phyloP scores from a whole-genome alignment of 2,329 filamentous ascomycete genomes.

The Acephala macrosclerotiorum region DNA sequence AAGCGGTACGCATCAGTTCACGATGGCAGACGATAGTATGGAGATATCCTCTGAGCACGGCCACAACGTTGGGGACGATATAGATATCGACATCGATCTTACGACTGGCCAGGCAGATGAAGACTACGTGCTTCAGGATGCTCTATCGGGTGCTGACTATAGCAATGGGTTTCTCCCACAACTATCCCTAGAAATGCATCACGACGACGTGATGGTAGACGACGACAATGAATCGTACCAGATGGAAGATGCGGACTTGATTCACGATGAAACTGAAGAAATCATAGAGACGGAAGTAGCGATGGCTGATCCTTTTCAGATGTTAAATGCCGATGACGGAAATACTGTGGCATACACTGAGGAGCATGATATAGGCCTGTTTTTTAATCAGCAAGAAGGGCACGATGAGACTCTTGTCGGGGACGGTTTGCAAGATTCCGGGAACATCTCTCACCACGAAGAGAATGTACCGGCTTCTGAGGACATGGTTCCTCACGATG shows the following conservation, averaged over 20 bases:
- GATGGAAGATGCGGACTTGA: conserved; percentile 44
- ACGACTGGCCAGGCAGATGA: conserved; percentile 54
- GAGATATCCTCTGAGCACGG: conserved; percentile 59
- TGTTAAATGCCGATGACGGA: not conserved
- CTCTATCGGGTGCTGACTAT: conserved; percentile 45
- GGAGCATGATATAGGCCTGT: conserved; percentile 6
- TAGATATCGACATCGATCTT: conserved; percentile 64
- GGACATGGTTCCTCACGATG: not conserved
- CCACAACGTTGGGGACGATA: conserved; percentile 47
- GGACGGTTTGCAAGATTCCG: not conserved
- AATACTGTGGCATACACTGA: not conserved
- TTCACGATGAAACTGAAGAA: conserved; percentile 37
- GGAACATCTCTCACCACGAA: conserved; percentile 12
- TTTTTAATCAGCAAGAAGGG: not conserved
- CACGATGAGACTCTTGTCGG: not conserved
- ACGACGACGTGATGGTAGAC: conserved; percentile 57
- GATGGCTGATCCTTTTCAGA: conserved; percentile 7
- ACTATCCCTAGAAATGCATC: conserved; percentile 45
- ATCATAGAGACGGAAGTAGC: conserved; percentile 35
- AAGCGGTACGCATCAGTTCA: conserved; percentile 10
- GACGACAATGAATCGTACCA: conserved; percentile 49
- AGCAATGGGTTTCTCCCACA: conserved; percentile 46
- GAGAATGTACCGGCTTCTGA: not conserved
- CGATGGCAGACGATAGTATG: conserved; percentile 55
- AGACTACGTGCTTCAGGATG: conserved; percentile 64